phyloP scores from a whole-genome alignment of 1,284 basidiomycete genomes.

The Ceratobasidium sp. region DNA sequence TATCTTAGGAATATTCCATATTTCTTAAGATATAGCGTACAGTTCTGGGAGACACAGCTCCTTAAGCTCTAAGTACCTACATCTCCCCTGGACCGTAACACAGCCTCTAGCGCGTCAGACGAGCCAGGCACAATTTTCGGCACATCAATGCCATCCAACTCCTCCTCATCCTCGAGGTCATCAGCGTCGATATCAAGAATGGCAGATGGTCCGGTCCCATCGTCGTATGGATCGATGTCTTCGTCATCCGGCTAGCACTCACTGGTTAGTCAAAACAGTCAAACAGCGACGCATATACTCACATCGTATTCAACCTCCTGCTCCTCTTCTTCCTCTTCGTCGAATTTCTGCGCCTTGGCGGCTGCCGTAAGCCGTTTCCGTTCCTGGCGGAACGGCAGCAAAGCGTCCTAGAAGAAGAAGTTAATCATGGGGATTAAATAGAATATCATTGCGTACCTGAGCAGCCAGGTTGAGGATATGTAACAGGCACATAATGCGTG shows the following conservation, averaged over 20 bases:
- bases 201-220: neutral
- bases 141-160: neutral
- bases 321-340: neutral
- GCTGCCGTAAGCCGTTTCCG: neutral
- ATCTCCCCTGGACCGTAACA: neutral
- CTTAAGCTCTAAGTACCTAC: neutral
- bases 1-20: too few relatives aligned
- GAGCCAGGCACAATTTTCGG: neutral
- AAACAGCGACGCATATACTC: neutral
- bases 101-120: neutral
- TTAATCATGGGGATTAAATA: neutral
- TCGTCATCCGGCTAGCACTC: neutral
- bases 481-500: neutral
- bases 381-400: neutral
- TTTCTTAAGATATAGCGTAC: neutral
- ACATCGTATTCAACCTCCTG: neutral
- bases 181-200: too few relatives aligned
- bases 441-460: neutral
- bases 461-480: neutral
- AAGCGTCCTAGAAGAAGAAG: neutral
- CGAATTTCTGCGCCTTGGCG: neutral
- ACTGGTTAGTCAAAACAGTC: neutral
- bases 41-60: neutral
- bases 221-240: neutral
- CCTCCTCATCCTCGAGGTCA: neutral